phyloP scores from a whole-genome alignment of 2,329 filamentous ascomycete genomes.

The Raffaelea albimanens region DNA sequence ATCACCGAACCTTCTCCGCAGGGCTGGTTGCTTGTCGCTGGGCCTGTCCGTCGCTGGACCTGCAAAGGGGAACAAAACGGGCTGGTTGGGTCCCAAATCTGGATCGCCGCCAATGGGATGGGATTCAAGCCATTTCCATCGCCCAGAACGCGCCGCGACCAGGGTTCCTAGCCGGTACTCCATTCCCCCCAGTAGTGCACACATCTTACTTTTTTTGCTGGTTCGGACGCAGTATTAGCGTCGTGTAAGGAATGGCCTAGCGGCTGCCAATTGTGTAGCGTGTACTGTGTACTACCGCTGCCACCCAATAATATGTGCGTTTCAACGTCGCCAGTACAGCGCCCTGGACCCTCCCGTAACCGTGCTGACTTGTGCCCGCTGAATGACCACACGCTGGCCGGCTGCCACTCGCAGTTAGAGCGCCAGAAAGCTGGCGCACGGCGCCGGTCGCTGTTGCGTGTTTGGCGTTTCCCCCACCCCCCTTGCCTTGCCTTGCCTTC shows the following conservation, averaged over 20 bases:
- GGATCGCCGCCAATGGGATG: conserved; percentile 10
- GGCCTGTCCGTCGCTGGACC: no score
- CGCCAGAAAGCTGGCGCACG: conserved; percentile 1
- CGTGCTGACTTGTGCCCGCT: no score
- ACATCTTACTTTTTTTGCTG: background rate
- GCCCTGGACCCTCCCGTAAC: no score
- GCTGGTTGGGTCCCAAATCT: conserved; percentile 3
- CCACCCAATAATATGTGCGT: background rate
- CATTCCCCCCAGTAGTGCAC: background rate
- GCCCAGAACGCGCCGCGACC: background rate
- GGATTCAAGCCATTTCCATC: background rate
- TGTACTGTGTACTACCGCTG: background rate
- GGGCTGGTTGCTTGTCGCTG: no score
- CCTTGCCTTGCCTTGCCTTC: background rate
- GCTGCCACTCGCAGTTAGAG: background rate
- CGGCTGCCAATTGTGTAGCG: no score
- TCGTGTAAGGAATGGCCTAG: no score
- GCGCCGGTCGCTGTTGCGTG: background rate
- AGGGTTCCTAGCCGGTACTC: conserved; percentile 1
- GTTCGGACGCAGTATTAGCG: background rate
- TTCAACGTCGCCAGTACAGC: no score
- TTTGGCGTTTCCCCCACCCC: background rate
- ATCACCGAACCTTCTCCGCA: no score
- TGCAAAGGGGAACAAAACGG: background rate
- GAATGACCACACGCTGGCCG: no score